A percentile compares a stretch with the other conserved stretches of the same genome.
Conservation (phyloP, 129 eudicot genomes). For the Flaveria robusta region DNA sequence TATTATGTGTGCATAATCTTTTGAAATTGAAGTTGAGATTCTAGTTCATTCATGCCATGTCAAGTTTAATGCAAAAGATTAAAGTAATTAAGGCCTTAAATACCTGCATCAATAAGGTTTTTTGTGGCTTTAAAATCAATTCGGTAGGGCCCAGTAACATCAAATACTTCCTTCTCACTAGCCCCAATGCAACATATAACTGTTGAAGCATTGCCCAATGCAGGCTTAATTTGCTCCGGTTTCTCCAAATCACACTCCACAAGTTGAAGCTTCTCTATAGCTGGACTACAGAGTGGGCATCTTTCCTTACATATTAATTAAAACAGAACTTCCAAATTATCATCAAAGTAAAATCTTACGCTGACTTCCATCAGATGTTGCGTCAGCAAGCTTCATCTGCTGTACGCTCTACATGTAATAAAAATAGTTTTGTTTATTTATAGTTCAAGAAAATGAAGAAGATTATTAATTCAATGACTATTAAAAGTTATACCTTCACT, state of each 20-base stretch:
- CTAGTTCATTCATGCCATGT: constrained; percentile 12
- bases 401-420: constrained; percentile 61
- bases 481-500: constrained; percentile 54
- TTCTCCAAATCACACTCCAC: constrained; percentile 96
- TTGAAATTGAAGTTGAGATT: constrained; percentile 5
- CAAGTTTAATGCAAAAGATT: constrained; percentile 3
- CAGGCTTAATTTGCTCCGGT: constrained; percentile 59
- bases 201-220: constrained; percentile 68
- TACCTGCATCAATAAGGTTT: constrained; percentile 94
- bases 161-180: constrained; percentile 90
- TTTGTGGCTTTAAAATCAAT: constrained; percentile 92
- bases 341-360: constrained; percentile 51
- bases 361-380: constrained; percentile 52
- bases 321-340: constrained; percentile 7
- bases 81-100: constrained; percentile 17
- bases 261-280: constrained; percentile 88
- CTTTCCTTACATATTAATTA: constrained; percentile 8
- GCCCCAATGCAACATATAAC: constrained; percentile 98
- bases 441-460: constrained; percentile 8
- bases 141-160: constrained; percentile 90
- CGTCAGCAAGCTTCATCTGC: constrained; percentile 67
- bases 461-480: constrained; percentile 10
- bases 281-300: constrained; percentile 89
- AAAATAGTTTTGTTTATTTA: background rate
- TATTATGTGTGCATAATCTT: background rate